Evolutionary conservation across 345 rosid genomes (phyloP).

Genomic region (Litchi chinensis): DNA sequence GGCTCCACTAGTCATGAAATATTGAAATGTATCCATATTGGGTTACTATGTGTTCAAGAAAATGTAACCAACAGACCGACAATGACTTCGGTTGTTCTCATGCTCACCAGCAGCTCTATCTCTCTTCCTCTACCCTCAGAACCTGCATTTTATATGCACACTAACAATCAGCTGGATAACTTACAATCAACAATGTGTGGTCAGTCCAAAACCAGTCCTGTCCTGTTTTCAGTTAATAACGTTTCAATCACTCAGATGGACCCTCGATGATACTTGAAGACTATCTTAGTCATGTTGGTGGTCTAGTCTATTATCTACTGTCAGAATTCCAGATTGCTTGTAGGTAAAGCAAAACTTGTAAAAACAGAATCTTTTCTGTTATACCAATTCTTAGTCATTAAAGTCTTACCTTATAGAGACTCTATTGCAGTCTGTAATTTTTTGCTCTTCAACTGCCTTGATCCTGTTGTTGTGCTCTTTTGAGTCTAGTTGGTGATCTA

Average conservation of each 20-base stretch:
- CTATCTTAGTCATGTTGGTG: not conserved
- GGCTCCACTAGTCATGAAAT: conserved; percentile 35
- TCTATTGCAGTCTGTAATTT: no score
- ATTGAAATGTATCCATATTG: conserved; percentile 55
- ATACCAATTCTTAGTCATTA: no score
- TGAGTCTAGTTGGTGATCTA: not conserved
- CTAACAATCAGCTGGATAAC: conserved; percentile 5
- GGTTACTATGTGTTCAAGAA: conserved; percentile 60
- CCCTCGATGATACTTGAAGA: conserved; percentile 8
- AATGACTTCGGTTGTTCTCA: conserved; percentile 45
- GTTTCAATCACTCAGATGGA: conserved; percentile 24
- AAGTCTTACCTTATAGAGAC: no score
- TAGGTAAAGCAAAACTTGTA: no score
- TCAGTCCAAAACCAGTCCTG: not conserved
- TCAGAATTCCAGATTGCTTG: not conserved
- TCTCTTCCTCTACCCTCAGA: conserved; percentile 41
- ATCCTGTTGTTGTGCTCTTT: not conserved
- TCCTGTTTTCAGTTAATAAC: not conserved
- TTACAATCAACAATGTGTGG: not conserved
- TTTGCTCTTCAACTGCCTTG: no score
- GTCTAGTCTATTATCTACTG: not conserved
- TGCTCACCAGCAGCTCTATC: conserved; percentile 47
- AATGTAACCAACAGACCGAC: conserved; percentile 40
- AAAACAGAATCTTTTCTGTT: no score
- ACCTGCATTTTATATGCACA: conserved; percentile 43